A percentile compares a stretch with the other conserved stretches of the same genome.
These are phyloP conservation scores for Furcasterigmium sp. DNA, from an alignment of 2,329 filamentous ascomycete species.

Conservation along the genomic window DNA sequence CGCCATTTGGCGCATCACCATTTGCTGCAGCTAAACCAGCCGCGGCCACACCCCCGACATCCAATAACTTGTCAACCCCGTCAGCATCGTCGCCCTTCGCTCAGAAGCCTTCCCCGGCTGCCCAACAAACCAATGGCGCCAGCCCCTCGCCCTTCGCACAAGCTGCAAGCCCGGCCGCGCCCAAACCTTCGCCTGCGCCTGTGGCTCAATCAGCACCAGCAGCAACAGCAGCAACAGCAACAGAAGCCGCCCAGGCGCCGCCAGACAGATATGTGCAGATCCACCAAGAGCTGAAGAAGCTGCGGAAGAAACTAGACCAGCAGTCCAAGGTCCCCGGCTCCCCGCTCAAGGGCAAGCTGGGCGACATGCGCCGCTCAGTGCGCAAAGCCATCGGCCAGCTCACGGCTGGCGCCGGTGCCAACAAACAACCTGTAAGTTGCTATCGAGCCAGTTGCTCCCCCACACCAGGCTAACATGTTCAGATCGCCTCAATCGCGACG, in stretches of 20 bases:
- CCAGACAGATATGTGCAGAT: slow-evolving; percentile 49
- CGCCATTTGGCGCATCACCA: background rate
- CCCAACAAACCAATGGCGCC: background rate
- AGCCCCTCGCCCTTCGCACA: background rate
- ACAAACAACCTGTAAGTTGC: slow-evolving; percentile 36
- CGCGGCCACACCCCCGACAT: background rate
- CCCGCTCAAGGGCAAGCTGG: slow-evolving; percentile 58
- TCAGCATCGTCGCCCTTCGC: slow-evolving; percentile 2
- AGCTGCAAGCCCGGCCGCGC: no score
- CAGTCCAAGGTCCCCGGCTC: slow-evolving; percentile 42
- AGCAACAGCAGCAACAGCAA: slow-evolving; percentile 3
- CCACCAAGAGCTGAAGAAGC: slow-evolving; percentile 62
- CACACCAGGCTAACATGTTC: slow-evolving; percentile 6
- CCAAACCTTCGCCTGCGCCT: background rate
- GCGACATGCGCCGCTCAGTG: slow-evolving; percentile 67
- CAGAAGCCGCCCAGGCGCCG: slow-evolving; percentile 2
- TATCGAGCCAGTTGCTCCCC: background rate
- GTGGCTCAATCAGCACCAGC: background rate
- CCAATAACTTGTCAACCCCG: background rate
- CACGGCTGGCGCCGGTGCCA: slow-evolving; percentile 58
- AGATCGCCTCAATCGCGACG: slow-evolving; percentile 41
- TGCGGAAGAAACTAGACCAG: slow-evolving; percentile 57
- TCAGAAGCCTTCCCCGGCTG: background rate
- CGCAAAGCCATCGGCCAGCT: slow-evolving; percentile 70
- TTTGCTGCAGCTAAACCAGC: background rate